phyloP scores from a whole-genome alignment of 371 early-diverging fungal species.

The Zancudomyces culisetae region DNA sequence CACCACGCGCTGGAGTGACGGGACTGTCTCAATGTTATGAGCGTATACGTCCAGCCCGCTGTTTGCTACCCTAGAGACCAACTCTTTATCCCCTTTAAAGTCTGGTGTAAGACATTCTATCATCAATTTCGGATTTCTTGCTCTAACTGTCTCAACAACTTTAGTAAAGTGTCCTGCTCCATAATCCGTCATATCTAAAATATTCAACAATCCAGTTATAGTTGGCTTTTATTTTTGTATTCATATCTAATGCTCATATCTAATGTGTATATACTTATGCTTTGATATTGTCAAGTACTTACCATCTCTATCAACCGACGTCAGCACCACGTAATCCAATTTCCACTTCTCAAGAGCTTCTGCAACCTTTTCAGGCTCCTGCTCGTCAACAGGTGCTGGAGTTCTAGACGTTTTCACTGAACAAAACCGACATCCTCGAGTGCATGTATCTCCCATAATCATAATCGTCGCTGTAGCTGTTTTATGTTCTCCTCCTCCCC shows the following conservation, averaged over 20 bases:
- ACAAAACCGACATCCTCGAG: slow-evolving; percentile 95
- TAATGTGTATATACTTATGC: background rate
- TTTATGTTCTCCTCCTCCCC: slow-evolving; percentile 90
- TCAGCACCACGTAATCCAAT: slow-evolving; percentile 89
- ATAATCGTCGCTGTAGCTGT: slow-evolving; percentile 97
- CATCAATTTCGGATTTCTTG: slow-evolving; percentile 73
- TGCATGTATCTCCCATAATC: slow-evolving; percentile 98
- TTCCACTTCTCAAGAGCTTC: slow-evolving; percentile 92
- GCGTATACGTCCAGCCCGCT: slow-evolving; percentile 95
- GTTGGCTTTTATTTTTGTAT: too few species aligned
- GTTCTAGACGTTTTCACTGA: slow-evolving; percentile 86
- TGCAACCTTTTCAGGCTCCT: slow-evolving; percentile 89
- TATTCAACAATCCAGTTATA: too few species aligned
- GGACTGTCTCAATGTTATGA: slow-evolving; percentile 95
- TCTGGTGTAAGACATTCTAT: slow-evolving; percentile 95
- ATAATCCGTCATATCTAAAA: slow-evolving; percentile 45
- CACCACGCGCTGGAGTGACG: slow-evolving; percentile 70
- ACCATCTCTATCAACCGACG: slow-evolving; percentile 95
- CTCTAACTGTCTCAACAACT: slow-evolving; percentile 70
- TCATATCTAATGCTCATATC: too few species aligned
- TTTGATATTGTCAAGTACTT: background rate
- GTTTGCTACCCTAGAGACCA: slow-evolving; percentile 59
- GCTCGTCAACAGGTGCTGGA: slow-evolving; percentile 74
- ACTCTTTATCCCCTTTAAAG: slow-evolving; percentile 61
- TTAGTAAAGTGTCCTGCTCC: slow-evolving; percentile 88